Percentiles rank a stretch among this genome's conserved stretches.
Evolutionary conservation across 495 filamentous ascomycete genomes (phyloP).

Genomic region (Lichenothelia convexa): DNA sequence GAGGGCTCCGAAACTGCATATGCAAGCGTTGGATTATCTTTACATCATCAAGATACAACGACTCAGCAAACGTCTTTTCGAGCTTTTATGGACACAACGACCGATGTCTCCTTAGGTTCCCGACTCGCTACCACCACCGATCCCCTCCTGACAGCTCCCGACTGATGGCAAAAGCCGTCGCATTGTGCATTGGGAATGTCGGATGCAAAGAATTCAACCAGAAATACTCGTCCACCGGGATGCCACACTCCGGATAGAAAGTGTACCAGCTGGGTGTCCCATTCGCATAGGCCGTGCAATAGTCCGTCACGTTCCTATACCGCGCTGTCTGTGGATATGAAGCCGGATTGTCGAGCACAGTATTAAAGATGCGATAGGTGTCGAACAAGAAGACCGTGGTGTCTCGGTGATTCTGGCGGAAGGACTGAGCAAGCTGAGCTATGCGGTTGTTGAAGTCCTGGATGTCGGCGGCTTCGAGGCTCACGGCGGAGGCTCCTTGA

Average conservation of each 20-base stretch:
- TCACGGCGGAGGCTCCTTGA: conserved; percentile 2
- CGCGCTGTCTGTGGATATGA: conserved; percentile 16
- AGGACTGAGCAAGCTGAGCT: conserved; percentile 5
- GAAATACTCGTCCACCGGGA: conserved; percentile 41
- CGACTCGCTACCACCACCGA: too few relatives aligned
- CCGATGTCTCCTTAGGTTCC: too few relatives aligned
- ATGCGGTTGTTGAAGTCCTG: conserved; percentile 15
- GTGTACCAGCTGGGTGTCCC: conserved; percentile 33
- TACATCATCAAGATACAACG: too few relatives aligned
- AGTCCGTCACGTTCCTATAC: conserved; percentile 35
- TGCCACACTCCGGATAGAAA: conserved; percentile 28
- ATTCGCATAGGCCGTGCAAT: conserved; percentile 35
- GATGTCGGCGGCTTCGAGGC: conserved; percentile 11
- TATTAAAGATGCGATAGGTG: conserved; percentile 14
- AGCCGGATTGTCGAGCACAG: conserved; percentile 13
- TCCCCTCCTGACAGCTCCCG: too few relatives aligned
- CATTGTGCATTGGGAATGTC: conserved; percentile 38
- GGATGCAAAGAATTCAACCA: conserved; percentile 46
- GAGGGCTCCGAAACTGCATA: too few relatives aligned
- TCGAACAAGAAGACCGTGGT: conserved; percentile 17
- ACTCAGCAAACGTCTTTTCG: too few relatives aligned
- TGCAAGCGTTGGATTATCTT: too few relatives aligned
- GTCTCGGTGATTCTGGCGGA: conserved; percentile 11
- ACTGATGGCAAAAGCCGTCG: too few relatives aligned
- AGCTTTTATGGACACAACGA: too few relatives aligned